These are phyloP conservation scores for Holtermanniella nyarrowii DNA, from an alignment of 768 basidiomycete genomes.

Conservation along the genomic window DNA sequence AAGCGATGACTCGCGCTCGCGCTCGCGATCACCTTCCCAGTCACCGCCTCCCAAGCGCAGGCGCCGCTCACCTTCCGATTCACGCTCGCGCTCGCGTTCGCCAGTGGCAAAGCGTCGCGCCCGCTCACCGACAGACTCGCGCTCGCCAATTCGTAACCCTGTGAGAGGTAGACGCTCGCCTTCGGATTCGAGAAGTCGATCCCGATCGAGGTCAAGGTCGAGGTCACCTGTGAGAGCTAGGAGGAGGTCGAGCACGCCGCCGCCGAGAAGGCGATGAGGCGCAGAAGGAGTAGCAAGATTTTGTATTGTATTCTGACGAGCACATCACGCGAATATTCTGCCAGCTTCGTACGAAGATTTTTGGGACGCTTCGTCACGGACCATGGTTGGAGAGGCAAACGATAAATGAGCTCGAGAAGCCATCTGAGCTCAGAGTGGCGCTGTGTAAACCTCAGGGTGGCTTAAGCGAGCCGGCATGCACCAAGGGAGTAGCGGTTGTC, in stretches of 20 bases:
- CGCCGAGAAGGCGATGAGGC: too few species aligned
- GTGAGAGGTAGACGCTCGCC: background rate
- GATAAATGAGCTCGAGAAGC: too few species aligned
- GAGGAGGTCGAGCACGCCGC: background rate
- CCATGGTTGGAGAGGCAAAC: too few species aligned
- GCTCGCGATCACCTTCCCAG: conserved; percentile 12
- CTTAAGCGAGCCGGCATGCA: too few species aligned
- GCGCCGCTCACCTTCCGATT: background rate
- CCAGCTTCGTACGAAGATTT: too few species aligned
- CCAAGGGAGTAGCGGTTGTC: too few species aligned
- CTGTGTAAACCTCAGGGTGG: too few species aligned
- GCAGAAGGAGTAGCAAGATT: too few species aligned
- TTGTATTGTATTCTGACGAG: too few species aligned
- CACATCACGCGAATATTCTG: too few species aligned
- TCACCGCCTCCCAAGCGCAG: background rate
- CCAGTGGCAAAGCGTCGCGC: background rate
- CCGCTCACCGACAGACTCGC: background rate
- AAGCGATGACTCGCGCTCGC: conserved; percentile 31
- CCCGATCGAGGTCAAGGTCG: background rate
- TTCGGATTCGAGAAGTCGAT: background rate
- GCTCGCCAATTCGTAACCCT: background rate
- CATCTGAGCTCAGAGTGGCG: too few species aligned
- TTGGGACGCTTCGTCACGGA: too few species aligned
- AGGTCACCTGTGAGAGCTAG: background rate
- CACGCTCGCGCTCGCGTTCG: background rate